A percentile compares a stretch with the other conserved stretches of the same genome.
Evolutionary conservation across 805 yeast genomes (phyloP).

Genomic region (Starmerella lactis-condensi): DNA sequence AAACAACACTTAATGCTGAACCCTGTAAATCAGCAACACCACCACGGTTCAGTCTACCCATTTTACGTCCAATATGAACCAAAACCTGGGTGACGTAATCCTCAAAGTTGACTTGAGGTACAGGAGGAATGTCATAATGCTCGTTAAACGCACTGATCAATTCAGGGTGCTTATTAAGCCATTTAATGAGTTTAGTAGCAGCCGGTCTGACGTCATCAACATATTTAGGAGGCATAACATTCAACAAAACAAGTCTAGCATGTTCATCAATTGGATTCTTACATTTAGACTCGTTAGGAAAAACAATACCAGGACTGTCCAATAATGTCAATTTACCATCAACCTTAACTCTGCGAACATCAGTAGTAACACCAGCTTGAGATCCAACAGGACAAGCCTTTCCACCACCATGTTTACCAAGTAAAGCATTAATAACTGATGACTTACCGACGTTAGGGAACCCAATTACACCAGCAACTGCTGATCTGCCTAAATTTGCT

Average conservation of each 20-base stretch:
- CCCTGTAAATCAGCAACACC: conserved; percentile 80
- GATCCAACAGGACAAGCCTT: conserved; percentile 92
- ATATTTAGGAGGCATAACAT: conserved; percentile 76
- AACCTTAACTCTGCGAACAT: conserved; percentile 76
- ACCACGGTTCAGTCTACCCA: conserved; percentile 82
- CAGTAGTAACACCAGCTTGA: conserved; percentile 91
- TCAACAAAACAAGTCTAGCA: conserved; percentile 74
- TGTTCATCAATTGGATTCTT: conserved; percentile 40
- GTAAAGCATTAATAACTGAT: conserved; percentile 72
- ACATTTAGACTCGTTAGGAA: conserved; percentile 35
- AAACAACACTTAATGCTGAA: conserved; percentile 66
- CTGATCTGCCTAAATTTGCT: conserved; percentile 70
- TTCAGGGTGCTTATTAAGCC: conserved; percentile 51
- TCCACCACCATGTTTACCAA: conserved; percentile 49
- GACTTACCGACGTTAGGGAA: conserved; percentile 97
- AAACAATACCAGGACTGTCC: conserved; percentile 95
- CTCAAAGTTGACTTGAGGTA: conserved; percentile 52
- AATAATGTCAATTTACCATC: conserved; percentile 75
- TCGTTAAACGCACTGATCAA: conserved; percentile 48
- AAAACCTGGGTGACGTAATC: conserved; percentile 71
- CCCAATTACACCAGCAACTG: conserved; percentile 88
- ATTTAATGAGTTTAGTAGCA: conserved; percentile 53
- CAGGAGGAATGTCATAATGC: conserved; percentile 62
- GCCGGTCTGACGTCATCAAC: conserved; percentile 73
- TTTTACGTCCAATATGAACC: conserved; percentile 79